Percentiles rank a stretch among this genome's conserved stretches.
phyloP scores from a whole-genome alignment of 768 basidiomycete species.

The Hydnomerulius pinastri region DNA sequence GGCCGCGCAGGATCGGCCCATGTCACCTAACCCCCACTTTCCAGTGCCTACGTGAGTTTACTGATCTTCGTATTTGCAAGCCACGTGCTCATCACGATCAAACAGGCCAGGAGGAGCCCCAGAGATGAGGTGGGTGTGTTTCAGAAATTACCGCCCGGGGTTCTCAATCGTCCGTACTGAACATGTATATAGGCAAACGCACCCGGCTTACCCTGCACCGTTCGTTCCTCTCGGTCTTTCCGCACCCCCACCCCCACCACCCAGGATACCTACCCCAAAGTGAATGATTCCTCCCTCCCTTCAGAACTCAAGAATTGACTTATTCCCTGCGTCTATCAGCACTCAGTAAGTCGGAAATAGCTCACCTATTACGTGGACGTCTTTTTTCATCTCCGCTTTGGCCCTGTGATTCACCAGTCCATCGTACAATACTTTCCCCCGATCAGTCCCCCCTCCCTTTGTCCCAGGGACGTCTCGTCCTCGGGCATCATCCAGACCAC shows the following conservation, averaged over 20 bases:
- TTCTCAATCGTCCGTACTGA: neutral
- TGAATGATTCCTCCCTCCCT: conserved; percentile 5
- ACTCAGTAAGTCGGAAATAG: conserved; percentile 24
- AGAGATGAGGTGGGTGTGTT: conserved; percentile 13
- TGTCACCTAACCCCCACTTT: conserved; percentile 14
- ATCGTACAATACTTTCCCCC: conserved; percentile 31
- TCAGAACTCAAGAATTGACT: conserved; percentile 7
- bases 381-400: conserved; percentile 11
- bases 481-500: neutral
- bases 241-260: conserved; percentile 14
- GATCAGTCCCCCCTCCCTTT: conserved; percentile 11
- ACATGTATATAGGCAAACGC: conserved; percentile 16
- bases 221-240: conserved; percentile 22
- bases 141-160: neutral
- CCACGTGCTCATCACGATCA: conserved; percentile 1
- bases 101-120: conserved; percentile 12
- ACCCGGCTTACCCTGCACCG: conserved; percentile 15
- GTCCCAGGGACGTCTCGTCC: neutral
- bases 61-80: neutral
- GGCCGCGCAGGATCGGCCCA: conserved; percentile 11
- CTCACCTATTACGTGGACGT: conserved; percentile 4
- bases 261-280: conserved; percentile 21
- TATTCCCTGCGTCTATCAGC: conserved; percentile 12
- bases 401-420: conserved; percentile 12
- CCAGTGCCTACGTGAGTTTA: conserved; percentile 21